Conservation (phyloP, 345 rosid species). For the Chamaenerion angustifolium region DNA sequence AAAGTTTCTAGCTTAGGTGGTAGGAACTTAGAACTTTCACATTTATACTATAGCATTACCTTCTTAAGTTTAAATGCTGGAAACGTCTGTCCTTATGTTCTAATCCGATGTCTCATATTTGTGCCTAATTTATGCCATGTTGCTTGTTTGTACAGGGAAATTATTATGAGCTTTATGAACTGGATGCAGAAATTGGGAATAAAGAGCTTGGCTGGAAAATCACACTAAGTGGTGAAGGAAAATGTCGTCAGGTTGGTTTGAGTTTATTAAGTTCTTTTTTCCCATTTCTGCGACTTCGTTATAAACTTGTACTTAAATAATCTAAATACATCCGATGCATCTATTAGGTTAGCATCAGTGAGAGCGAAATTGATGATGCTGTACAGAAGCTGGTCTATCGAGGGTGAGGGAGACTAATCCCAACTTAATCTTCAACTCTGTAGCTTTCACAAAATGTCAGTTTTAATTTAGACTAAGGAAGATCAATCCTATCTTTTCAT, state of each 20-base stretch:
- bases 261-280: conserved; percentile 1
- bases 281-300: neutral
- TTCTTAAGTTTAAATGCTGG: too few species aligned
- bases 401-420: conserved; percentile 40
- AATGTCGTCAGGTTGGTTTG: conserved; percentile 77
- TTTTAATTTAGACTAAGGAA: too few species aligned
- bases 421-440: neutral
- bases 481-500: too few species aligned
- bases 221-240: conserved; percentile 83
- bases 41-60: too few species aligned
- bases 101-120: too few species aligned
- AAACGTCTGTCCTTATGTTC: too few species aligned
- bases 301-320: too few species aligned
- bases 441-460: too few species aligned
- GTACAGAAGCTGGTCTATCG: conserved; percentile 80
- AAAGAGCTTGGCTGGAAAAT: conserved; percentile 94
- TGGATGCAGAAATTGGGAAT: conserved; percentile 94
- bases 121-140: too few species aligned
- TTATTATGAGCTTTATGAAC: conserved; percentile 88
- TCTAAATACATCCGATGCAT: neutral
- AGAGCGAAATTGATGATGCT: conserved; percentile 83
- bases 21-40: too few species aligned
- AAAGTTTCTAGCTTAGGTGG: too few species aligned
- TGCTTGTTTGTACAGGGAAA: conserved; percentile 87
- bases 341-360: conserved; percentile 72